Evolutionary conservation across 2,329 filamentous ascomycete genomes (phyloP).

Genomic region (Polytolypa hystricis): DNA sequence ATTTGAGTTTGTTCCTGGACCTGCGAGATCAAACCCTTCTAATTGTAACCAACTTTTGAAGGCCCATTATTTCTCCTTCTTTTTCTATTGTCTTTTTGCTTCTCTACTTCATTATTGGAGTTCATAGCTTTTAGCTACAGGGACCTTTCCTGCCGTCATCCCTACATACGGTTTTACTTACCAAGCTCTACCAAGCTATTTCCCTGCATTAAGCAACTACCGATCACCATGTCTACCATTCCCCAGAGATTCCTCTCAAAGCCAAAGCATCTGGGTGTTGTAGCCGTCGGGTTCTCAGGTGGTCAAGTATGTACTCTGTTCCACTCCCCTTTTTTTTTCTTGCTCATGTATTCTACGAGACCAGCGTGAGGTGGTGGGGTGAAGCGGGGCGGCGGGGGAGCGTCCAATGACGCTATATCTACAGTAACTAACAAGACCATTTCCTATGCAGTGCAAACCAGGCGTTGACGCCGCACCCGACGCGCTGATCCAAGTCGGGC

Average conservation of each 20-base stretch:
- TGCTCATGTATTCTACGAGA: neutral
- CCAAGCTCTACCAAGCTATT: neutral
- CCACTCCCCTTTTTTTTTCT: neutral
- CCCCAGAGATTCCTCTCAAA: conserved; percentile 66
- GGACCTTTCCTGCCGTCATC: neutral
- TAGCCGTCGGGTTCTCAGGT: conserved; percentile 91
- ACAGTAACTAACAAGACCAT: neutral
- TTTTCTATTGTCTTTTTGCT: neutral
- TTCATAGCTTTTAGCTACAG: neutral
- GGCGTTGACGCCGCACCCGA: conserved; percentile 86
- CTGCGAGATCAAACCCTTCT: too few species aligned
- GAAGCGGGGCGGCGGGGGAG: too few species aligned
- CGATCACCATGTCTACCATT: conserved; percentile 48
- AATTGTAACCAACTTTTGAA: neutral
- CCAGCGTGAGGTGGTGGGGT: too few species aligned
- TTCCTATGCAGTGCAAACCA: conserved; percentile 57
- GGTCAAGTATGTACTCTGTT: conserved; percentile 65
- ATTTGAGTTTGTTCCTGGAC: too few species aligned
- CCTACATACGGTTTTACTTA: neutral
- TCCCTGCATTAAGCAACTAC: conserved; percentile 24
- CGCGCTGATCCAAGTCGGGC: conserved; percentile 77
- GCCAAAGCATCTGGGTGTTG: conserved; percentile 72
- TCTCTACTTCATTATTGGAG: neutral
- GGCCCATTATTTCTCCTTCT: neutral
- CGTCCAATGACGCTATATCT: too few species aligned